A percentile compares a stretch with the other conserved stretches of the same genome.
Conservation (phyloP, 2,329 filamentous ascomycete species). For the Lanzia echinophila region DNA sequence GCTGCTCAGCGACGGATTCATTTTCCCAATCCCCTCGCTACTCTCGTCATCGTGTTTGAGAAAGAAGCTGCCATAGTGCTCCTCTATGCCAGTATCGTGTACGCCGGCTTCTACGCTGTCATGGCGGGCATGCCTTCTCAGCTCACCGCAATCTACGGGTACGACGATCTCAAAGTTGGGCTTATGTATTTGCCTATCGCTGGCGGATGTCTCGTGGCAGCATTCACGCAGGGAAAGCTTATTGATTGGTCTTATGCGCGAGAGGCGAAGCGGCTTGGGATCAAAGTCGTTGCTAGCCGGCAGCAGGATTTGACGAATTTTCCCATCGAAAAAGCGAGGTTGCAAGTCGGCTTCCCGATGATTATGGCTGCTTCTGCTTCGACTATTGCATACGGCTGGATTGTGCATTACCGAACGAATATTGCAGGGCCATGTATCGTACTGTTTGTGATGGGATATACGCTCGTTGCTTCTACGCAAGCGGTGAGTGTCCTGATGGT, state of each 20-base stretch:
- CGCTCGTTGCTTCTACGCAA: conserved; percentile 48
- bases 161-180: conserved; percentile 16
- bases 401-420: conserved; percentile 36
- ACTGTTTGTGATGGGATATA: conserved; percentile 40
- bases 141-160: conserved; percentile 13
- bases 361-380: conserved; percentile 42
- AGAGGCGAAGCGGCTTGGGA: conserved; percentile 46
- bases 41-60: conserved; percentile 37
- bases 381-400: conserved; percentile 47
- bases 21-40: conserved; percentile 36
- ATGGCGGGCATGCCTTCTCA: conserved; percentile 44
- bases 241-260: conserved; percentile 60
- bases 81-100: conserved; percentile 43
- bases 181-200: conserved; percentile 35
- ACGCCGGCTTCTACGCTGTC: conserved; percentile 46
- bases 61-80: conserved; percentile 35
- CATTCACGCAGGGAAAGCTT: conserved; percentile 44
- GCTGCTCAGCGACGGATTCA: conserved; percentile 21
- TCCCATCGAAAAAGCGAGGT: conserved; percentile 45
- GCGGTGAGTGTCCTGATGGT: conserved; percentile 46
- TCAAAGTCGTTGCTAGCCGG: conserved; percentile 47
- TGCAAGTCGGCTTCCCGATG: conserved; percentile 45
- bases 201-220: conserved; percentile 39
- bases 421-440: conserved; percentile 43
- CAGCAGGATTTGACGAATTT: conserved; percentile 43